Evolutionary conservation across 768 basidiomycete genomes (phyloP), one percentile per base, ranked within the genome.

Genomic region (Xerocomus potaroensis): DNA sequence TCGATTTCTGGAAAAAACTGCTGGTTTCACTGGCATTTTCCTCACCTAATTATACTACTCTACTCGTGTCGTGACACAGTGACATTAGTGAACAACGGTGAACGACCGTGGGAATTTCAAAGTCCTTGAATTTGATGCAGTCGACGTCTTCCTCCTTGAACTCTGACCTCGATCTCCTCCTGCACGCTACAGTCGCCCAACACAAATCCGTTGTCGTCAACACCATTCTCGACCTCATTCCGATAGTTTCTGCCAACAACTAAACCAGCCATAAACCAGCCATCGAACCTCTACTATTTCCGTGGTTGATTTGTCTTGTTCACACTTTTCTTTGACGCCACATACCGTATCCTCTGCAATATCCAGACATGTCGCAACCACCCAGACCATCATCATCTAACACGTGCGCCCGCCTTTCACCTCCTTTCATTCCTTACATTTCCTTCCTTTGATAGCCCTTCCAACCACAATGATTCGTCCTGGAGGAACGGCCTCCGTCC

Each of bases 401-500:
- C 49, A 60, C 64, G 62, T 66, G 22, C 38, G 58, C 57, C 9
- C 12, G 40, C 24, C 38, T 43, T 26, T 47, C 16, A 1, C 26
- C 27, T 44, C 37, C 30, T 49, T 45, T 45, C 26, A 2, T 29
- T 43, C 14, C 41, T 53, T 42, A 49, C 30, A 15, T 39, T 37
- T 42, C 39, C 14, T 37, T 41, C 34, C 26, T 32, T 52, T 41
- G 21, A 24, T 44, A 66, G 66, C 27, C 43, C 58, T 50, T 51
- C 64, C 41, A 66, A 54, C 45, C 66, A 54, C 53, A 62, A 48
- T 35, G 64, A 68, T 31, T 32, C 64, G 23, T 56, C 67, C 59
- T 96, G 91, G 90, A 91, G 86, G 69, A 61, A 75, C 33, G 77
- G 82, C 53, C 85, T 96, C 54, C 81, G 83, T 36, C 79, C 84